These are phyloP conservation scores for Thymus quinquecostatus DNA, from an alignment of 257 asterid species.

Conservation along the genomic window DNA sequence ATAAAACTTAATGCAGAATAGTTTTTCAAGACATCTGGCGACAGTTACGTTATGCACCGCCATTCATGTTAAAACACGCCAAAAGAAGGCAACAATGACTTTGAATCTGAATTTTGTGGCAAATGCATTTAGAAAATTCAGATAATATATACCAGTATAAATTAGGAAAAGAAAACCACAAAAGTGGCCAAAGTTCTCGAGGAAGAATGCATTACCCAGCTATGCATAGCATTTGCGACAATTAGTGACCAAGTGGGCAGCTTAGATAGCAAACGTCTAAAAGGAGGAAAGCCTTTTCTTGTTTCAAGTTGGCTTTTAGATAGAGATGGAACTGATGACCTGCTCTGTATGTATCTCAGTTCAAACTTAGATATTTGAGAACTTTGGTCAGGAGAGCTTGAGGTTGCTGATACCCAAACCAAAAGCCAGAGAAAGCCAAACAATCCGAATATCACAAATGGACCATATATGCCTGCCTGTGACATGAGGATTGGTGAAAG, in stretches of 20 bases:
- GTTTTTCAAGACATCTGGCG: conserved; percentile 22
- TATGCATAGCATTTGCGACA: conserved; percentile 96
- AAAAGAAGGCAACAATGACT: conserved; percentile 17
- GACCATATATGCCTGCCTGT: conserved; percentile 89
- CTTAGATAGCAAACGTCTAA: conserved; percentile 83
- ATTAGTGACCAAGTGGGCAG: conserved; percentile 93
- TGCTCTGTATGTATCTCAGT: conserved; percentile 73
- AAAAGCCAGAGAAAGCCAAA: conserved; percentile 93
- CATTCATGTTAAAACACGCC: background rate
- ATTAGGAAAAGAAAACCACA: background rate
- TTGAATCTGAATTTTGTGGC: conserved; percentile 4
- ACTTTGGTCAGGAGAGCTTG: conserved; percentile 78
- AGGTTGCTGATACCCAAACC: conserved; percentile 91
- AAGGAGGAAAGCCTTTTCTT: conserved; percentile 74
- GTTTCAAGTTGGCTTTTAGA: conserved; percentile 44
- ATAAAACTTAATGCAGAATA: conserved; percentile 18
- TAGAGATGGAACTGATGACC: conserved; percentile 42
- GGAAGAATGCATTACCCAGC: conserved; percentile 76
- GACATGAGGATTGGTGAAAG: conserved; percentile 97
- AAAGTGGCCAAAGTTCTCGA: conserved; percentile 13
- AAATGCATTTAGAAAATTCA: conserved; percentile 19
- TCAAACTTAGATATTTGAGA: conserved; percentile 77
- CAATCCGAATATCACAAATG: conserved; percentile 90
- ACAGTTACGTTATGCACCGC: background rate
- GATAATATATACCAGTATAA: conserved; percentile 1